Evolutionary conservation across 108 stramenopile species (phyloP), one percentile per base, ranked within the genome.

Genomic region (Skeletonema potamos): DNA sequence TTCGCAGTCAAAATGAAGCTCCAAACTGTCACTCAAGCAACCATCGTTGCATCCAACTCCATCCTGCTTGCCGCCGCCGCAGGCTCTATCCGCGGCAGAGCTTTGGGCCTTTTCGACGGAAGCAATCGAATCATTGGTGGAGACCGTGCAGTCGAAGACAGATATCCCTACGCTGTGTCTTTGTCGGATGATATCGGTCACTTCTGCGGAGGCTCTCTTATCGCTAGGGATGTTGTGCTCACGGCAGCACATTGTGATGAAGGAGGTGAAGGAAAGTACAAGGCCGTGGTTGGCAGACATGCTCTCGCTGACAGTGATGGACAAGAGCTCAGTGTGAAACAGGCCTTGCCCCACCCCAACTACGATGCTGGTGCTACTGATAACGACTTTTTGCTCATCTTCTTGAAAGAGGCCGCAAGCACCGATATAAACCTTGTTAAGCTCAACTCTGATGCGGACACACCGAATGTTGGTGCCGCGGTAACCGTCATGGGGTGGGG

Each of bases 401-500:
- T 63, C 17, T 67, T 85, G 12, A 62, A 77, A 15, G 43, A 54
- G 9, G 33, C 74, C n/a, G 73, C 72, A 3, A 27, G 41, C 28
- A 29, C 54, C 17, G 39, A 58, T 41, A 61, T 67, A 18, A 15
- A 20, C 15, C 26, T 55, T 4, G 46, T 80, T 17, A 87, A 76
- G 44, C 9, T 11, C 13, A 61, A 84, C 66, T 1, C 27, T n/a
- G n/a, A 28, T 18, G 48, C 73, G 36, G 36, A 10, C 12, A 37
- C 36, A 37, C 36, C 36, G 1, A 12, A 37, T 60, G 48, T 27
- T 27, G 80, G 80, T 10, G 30, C 59, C 10, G 64, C 51, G 6
- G 58, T 85, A 7, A 78, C 71, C 7, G 81, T 84, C 7, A 77
- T 85, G 67, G 89, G 89, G 12, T 76, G 84, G 58, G 87, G 86